These are phyloP conservation scores for Colletotrichum sp. DNA, from an alignment of 2,329 filamentous ascomycete genomes.

Conservation along the genomic window DNA sequence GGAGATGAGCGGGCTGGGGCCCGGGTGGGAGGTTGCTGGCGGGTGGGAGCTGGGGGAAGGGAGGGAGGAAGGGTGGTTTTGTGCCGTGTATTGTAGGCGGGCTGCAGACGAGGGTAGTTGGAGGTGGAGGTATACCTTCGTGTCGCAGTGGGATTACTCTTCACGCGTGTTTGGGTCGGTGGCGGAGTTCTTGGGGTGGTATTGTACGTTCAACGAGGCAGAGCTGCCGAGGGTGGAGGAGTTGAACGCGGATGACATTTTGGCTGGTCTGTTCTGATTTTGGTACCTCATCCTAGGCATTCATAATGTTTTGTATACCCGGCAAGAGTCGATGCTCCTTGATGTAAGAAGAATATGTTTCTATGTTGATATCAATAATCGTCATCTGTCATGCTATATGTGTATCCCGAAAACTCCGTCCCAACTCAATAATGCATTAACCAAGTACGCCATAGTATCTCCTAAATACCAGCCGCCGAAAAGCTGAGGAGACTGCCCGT, in stretches of 20 bases:
- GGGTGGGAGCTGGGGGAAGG: neutral
- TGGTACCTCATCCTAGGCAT: neutral
- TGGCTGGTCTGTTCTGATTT: neutral
- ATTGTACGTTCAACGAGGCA: neutral
- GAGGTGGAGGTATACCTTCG: neutral
- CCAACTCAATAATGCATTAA: neutral
- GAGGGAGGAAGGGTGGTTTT: neutral
- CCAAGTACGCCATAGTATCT: neutral
- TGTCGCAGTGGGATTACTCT: neutral
- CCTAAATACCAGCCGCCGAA: conserved; percentile 59
- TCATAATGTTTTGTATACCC: neutral
- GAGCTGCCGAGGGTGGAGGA: neutral
- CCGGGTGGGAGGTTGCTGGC: neutral
- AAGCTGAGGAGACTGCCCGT: conserved; percentile 92
- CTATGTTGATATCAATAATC: neutral
- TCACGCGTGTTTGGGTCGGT: neutral
- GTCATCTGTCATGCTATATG: neutral
- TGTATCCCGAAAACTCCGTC: neutral
- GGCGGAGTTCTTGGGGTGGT: neutral
- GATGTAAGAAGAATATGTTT: neutral
- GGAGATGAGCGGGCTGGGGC: neutral
- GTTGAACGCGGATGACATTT: neutral
- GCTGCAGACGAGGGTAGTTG: neutral
- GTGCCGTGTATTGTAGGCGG: neutral
- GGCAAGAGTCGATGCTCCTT: neutral